Percentiles rank a stretch among this genome's conserved stretches.
phyloP scores from a whole-genome alignment of 257 asterid species.

The Capsicum chinense region DNA sequence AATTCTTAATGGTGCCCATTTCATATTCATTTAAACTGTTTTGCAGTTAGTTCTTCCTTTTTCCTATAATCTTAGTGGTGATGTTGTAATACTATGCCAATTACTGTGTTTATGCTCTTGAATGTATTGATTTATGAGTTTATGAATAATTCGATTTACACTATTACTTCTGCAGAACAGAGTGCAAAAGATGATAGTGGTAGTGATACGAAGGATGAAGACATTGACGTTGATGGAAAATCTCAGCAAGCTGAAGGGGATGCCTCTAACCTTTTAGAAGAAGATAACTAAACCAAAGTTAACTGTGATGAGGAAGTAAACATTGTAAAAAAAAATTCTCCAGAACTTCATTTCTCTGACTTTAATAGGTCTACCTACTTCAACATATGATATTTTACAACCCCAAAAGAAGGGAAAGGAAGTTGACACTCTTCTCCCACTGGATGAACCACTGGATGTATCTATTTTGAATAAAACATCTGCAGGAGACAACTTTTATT shows the following conservation, averaged over 20 bases:
- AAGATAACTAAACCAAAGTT: slow-evolving; percentile 46
- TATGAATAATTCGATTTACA: not conserved
- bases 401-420: slow-evolving; percentile 45
- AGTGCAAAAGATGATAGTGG: slow-evolving; percentile 44
- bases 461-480: slow-evolving; percentile 34
- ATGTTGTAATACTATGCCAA: not conserved
- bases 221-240: slow-evolving; percentile 45
- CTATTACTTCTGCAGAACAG: slow-evolving; percentile 57
- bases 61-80: not conserved
- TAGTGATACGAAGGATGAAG: slow-evolving; percentile 57
- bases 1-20: slow-evolving; percentile 15
- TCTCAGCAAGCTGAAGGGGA: slow-evolving; percentile 41
- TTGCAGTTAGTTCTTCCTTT: slow-evolving; percentile 16
- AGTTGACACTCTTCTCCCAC: slow-evolving; percentile 42
- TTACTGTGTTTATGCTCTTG: slow-evolving; percentile 14
- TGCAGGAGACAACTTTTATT: slow-evolving; percentile 77
- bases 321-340: slow-evolving; percentile 72
- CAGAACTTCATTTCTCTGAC: slow-evolving; percentile 58
- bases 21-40: slow-evolving; percentile 24
- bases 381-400: slow-evolving; percentile 39
- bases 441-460: slow-evolving; percentile 42
- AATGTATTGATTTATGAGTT: not conserved
- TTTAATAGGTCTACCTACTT: slow-evolving; percentile 41
- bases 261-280: slow-evolving; percentile 50
- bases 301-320: slow-evolving; percentile 75